phyloP scores from a whole-genome alignment of 73 alveolate genomes.

The Durusdinium trenchii region DNA sequence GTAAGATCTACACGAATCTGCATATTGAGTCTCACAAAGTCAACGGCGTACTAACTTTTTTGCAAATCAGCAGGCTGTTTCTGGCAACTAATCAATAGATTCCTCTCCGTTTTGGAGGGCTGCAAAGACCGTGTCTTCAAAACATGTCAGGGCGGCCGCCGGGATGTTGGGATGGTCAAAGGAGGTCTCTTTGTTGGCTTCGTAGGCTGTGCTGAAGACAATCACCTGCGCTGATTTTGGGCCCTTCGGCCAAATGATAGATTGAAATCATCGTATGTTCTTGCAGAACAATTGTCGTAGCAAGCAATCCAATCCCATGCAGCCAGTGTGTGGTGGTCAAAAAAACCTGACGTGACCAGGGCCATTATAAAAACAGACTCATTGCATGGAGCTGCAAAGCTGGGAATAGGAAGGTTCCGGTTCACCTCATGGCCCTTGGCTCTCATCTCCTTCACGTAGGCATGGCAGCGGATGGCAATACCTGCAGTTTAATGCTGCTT shows the following conservation, averaged over 20 bases:
- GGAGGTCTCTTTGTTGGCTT: conserved; percentile 90
- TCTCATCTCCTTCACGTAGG: conserved; percentile 94
- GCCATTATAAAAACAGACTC: not conserved
- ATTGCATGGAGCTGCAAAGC: not conserved
- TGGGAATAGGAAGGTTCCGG: too few species aligned
- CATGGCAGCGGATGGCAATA: conserved; percentile 94
- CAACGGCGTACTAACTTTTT: too few species aligned
- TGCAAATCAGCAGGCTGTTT: too few species aligned
- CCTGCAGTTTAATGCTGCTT: too few species aligned
- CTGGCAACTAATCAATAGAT: too few species aligned
- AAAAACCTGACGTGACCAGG: not conserved
- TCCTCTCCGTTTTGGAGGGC: too few species aligned
- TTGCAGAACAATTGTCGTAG: not conserved
- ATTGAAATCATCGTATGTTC: not conserved
- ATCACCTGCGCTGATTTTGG: conserved; percentile 29
- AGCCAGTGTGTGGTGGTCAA: too few species aligned
- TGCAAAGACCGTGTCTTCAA: not conserved
- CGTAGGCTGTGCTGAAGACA: conserved; percentile 93
- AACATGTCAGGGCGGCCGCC: conserved; percentile 7
- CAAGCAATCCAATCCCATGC: too few species aligned
- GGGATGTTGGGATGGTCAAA: conserved; percentile 96
- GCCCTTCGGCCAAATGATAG: not conserved
- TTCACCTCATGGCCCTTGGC: conserved; percentile 88
- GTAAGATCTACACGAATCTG: too few species aligned
- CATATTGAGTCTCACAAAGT: too few species aligned